Base-by-base conservation (phyloP, 2,329 filamentous ascomycete species). In the Cladophialophora exuberans region DNA sequence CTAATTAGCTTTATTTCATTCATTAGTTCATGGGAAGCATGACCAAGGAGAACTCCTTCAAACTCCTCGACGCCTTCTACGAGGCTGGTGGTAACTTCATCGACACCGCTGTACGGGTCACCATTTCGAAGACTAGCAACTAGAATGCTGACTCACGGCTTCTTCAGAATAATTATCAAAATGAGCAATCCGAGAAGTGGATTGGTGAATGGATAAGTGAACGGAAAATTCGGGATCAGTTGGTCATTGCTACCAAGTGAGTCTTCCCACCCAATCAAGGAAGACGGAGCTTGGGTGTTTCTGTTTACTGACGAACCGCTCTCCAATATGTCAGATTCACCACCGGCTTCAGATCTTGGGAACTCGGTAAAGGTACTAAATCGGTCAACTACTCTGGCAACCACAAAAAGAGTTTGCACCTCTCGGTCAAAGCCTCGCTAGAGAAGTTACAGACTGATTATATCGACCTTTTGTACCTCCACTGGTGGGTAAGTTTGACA, bases 201-300 rank as follows among this genome's bases (percentile, higher is more conserved):
- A 74, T 90, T 53, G 87, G 87, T 30, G 84, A 87, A 62, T 90
- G 52, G 63, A 62, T 65, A 72, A 65, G 71, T 63, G 78, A 79
- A 57, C 79, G 83, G 7, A 76, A 79, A n/a, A 82, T 82, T 56
- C 80, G 87, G 20, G 85, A 88, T 62, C 76, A 87, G 66, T 81
- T 90, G 70, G 85, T 89, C 13, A 75, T 89, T 50, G 85, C 86
- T 1, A 89, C 86, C 52, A 90, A 90, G 67, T 88, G 78, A 67
- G 52, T 25, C 15, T n/a, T 30, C 74, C 88, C 46, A 84, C 85
- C 1, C 88, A n/a, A 13, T 10, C n/a, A n/a, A 38, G 4, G 9
- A 18, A 22, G 25, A 22, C 15, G 23, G 9, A 13, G 9, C 42
- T 13, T 45, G 17, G 4, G 31, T 31, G 13, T 36, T 6, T 26